These are phyloP conservation scores for Ophiostoma ulmi DNA, from an alignment of 2,329 filamentous ascomycete genomes.

Conservation along the genomic window DNA sequence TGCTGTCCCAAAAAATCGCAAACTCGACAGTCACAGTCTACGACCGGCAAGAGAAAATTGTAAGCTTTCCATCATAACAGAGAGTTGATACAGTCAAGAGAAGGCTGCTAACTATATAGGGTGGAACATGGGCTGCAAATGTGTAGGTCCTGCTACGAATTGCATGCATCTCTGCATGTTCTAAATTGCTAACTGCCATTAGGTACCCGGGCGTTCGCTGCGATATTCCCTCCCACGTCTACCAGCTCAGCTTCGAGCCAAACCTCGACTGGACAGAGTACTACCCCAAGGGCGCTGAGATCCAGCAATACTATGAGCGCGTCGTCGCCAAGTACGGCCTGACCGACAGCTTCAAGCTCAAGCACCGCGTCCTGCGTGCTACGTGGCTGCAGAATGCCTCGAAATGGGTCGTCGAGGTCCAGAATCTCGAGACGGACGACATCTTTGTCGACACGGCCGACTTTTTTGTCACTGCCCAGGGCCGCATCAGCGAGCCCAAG, in stretches of 20 bases:
- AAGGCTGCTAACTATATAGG: not conserved
- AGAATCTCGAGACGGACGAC: conserved; percentile 40
- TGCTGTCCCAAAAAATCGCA: not conserved
- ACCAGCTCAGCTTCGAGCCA: conserved; percentile 27
- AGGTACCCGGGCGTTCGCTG: conserved; percentile 27
- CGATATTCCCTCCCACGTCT: conserved; percentile 17
- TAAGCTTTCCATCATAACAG: not conserved
- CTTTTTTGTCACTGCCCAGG: conserved; percentile 25
- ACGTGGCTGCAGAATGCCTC: conserved; percentile 23
- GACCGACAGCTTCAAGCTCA: not conserved
- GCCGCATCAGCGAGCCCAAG: conserved; percentile 23
- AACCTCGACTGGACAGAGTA: conserved; percentile 27
- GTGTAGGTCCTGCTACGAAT: not conserved
- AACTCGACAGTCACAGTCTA: not conserved
- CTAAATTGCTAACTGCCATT: not conserved
- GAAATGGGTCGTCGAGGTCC: conserved; percentile 33
- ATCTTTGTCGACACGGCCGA: conserved; percentile 34
- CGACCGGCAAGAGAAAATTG: not conserved
- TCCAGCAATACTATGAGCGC: conserved; percentile 27
- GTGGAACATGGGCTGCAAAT: not conserved
- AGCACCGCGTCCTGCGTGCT: conserved; percentile 24
- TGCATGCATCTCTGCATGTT: not conserved
- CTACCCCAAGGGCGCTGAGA: conserved; percentile 27
- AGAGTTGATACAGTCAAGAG: not conserved
- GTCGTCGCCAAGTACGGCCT: conserved; percentile 22